phyloP scores from a whole-genome alignment of 2,329 filamentous ascomycete species.

The Paraphaeosphaeria sporulosa region DNA sequence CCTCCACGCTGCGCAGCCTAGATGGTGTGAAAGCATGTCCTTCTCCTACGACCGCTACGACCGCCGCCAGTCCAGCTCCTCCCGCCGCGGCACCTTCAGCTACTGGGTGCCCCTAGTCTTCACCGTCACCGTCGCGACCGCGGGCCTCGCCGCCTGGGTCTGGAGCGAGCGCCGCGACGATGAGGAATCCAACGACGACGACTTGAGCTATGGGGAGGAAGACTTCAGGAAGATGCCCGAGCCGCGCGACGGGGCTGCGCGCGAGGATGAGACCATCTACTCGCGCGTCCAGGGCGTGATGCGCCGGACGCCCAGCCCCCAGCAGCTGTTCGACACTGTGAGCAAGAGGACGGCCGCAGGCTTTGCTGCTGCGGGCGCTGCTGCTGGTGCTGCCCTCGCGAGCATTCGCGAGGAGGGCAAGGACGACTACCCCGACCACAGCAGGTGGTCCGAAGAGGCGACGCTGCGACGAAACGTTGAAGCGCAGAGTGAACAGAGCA shows the following conservation, averaged over 20 bases:
- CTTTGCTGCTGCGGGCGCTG: constrained; percentile 82
- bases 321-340: constrained; percentile 86
- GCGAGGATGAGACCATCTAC: constrained; percentile 66
- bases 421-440: constrained; percentile 82
- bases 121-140: constrained; percentile 86
- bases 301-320: constrained; percentile 82
- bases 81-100: constrained; percentile 67
- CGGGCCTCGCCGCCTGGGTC: constrained; percentile 87
- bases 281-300: constrained; percentile 82
- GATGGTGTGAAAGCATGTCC: constrained; percentile 33
- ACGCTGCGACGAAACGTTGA: constrained; percentile 65
- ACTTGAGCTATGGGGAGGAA: constrained; percentile 55
- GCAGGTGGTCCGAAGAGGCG: constrained; percentile 91
- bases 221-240: constrained; percentile 31
- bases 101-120: constrained; percentile 91
- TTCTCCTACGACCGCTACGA: constrained; percentile 64
- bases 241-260: constrained; percentile 33
- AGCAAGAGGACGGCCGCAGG: constrained; percentile 82
- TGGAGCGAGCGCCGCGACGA: constrained; percentile 87
- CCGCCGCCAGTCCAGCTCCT: constrained; percentile 61
- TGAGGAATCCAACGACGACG: constrained; percentile 68
- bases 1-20: not conserved
- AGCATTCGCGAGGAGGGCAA: constrained; percentile 86
- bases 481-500: constrained; percentile 46
- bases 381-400: constrained; percentile 80